phyloP scores from a whole-genome alignment of 2,329 filamentous ascomycete species.

The Arthrobotrys musiformis region DNA sequence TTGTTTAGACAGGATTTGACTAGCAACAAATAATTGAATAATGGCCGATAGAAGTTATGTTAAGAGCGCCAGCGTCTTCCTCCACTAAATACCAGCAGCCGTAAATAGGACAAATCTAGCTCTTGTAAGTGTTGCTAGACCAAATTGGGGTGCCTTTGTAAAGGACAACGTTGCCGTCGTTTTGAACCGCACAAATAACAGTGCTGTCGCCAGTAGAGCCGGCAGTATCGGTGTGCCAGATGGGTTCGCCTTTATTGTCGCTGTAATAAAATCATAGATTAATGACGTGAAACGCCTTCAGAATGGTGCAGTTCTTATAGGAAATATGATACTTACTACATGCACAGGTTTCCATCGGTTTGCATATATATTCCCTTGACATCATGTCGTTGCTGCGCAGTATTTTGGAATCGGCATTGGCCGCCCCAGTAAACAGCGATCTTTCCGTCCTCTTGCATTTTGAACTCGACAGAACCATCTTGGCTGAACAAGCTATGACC shows the following conservation, averaged over 20 bases:
- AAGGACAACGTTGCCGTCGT: conserved; percentile 61
- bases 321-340: conserved; percentile 60
- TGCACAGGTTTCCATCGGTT: conserved; percentile 60
- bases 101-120: neutral
- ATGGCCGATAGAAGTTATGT: neutral
- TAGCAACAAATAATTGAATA: neutral
- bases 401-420: conserved; percentile 61
- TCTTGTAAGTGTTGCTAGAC: conserved; percentile 59
- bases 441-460: conserved; percentile 61
- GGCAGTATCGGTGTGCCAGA: conserved; percentile 60
- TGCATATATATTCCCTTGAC: conserved; percentile 61
- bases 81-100: neutral
- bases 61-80: neutral
- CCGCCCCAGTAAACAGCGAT: conserved; percentile 61
- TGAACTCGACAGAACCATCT: conserved; percentile 61
- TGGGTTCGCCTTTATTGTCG: conserved; percentile 37
- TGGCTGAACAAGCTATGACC: conserved; percentile 61
- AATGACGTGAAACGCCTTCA: neutral
- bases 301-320: neutral
- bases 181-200: conserved; percentile 60
- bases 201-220: conserved; percentile 54
- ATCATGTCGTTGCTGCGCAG: conserved; percentile 58
- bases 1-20: neutral
- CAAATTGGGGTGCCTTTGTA: conserved; percentile 61
- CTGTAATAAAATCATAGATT: neutral